Evolutionary conservation across 306 rosid genomes (phyloP).

Genomic region (Gynostemma pentaphyllum): DNA sequence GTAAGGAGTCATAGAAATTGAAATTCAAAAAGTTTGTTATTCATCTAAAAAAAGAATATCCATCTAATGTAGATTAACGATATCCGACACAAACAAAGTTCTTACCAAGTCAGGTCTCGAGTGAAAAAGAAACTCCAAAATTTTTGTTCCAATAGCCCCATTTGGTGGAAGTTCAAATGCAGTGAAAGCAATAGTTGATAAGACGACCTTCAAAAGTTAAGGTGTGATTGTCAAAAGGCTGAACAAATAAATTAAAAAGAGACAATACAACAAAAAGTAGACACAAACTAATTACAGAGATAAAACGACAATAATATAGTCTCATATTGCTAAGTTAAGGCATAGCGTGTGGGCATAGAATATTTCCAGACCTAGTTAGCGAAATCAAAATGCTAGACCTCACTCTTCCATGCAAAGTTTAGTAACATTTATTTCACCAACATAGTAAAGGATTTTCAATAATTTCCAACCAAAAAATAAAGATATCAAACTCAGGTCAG

Average conservation of each 20-base stretch:
- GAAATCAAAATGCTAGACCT: no score
- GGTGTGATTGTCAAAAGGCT: constrained; percentile 8
- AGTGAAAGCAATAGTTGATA: constrained; percentile 91
- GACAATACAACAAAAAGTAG: not conserved
- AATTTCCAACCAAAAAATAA: no score
- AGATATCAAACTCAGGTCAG: not conserved
- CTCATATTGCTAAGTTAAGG: not conserved
- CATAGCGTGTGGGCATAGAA: not conserved
- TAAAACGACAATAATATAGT: not conserved
- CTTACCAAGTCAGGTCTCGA: constrained; percentile 95
- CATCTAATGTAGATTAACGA: not conserved
- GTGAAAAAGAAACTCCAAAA: constrained; percentile 82
- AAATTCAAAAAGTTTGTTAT: no score
- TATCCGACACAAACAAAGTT: not conserved
- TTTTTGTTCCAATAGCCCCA: constrained; percentile 85
- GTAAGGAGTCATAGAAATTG: not conserved
- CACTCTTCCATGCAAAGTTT: no score
- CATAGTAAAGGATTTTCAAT: no score
- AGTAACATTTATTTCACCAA: no score
- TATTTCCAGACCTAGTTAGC: no score
- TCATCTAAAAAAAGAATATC: no score
- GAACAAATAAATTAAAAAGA: not conserved
- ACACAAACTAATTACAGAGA: not conserved
- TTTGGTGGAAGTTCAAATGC: constrained; percentile 99
- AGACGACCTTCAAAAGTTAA: constrained; percentile 56